phyloP scores from a whole-genome alignment of 2,329 filamentous ascomycete genomes.

The Cladosporium sp. region DNA sequence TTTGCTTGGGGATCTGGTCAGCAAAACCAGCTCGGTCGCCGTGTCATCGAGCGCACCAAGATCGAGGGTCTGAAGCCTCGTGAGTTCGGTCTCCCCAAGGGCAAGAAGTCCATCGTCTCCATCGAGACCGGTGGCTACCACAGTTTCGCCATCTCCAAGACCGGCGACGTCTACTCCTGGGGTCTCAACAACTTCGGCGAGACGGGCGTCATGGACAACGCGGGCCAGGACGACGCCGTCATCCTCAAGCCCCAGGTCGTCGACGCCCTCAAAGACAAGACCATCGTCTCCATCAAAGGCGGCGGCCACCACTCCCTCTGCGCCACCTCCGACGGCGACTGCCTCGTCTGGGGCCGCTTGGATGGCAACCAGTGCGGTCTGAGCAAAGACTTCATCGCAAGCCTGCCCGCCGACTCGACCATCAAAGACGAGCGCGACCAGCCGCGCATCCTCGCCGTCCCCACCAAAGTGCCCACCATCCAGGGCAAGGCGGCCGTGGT shows the following conservation, averaged over 20 bases:
- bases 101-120: constrained; percentile 51
- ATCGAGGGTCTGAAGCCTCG: constrained; percentile 52
- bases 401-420: constrained; percentile 55
- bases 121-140: constrained; percentile 74
- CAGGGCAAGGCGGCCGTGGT: constrained; percentile 46
- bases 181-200: constrained; percentile 85
- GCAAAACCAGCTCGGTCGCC: constrained; percentile 66
- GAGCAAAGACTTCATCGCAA: constrained; percentile 42
- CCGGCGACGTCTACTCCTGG: constrained; percentile 73
- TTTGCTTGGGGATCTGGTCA: constrained; percentile 70
- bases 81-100: constrained; percentile 51
- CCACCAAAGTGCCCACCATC: constrained; percentile 54
- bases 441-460: constrained; percentile 68
- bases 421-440: constrained; percentile 58
- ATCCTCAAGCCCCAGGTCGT: constrained; percentile 70
- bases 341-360: constrained; percentile 57
- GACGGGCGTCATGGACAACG: constrained; percentile 62
- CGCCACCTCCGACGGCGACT: constrained; percentile 50
- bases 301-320: constrained; percentile 71
- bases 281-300: constrained; percentile 66
- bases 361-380: constrained; percentile 55
- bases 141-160: constrained; percentile 68
- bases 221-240: constrained; percentile 65
- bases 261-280: constrained; percentile 56
- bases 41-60: constrained; percentile 57